phyloP scores from a whole-genome alignment of 176 grass and related monocot species.

The Musa itinerans region DNA sequence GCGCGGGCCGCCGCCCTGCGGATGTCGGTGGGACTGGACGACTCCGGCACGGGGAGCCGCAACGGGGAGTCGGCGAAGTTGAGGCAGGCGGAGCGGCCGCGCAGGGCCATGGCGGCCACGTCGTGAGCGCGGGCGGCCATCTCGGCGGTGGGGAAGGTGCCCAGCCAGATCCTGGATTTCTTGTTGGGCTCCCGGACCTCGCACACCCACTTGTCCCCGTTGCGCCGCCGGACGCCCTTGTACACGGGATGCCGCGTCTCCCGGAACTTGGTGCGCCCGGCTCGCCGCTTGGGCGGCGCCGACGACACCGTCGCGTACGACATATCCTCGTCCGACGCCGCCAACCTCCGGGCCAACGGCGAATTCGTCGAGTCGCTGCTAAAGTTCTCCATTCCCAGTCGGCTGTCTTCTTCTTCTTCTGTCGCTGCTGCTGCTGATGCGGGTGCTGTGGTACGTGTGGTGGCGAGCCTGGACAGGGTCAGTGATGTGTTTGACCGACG shows the following conservation, averaged over 20 bases:
- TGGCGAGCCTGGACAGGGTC: no score
- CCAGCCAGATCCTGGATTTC: background rate
- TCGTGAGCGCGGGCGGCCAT: background rate
- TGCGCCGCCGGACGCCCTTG: background rate
- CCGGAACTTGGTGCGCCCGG: constrained; percentile 84
- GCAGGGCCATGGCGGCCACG: background rate
- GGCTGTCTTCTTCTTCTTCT: no score
- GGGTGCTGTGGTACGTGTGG: no score
- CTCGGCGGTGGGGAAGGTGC: background rate
- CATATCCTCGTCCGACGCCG: constrained; percentile 9
- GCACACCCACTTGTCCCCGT: background rate
- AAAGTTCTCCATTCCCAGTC: background rate
- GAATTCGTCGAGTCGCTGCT: constrained; percentile 38
- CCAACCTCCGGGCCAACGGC: constrained; percentile 16
- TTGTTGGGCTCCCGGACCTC: background rate
- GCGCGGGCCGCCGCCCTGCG: constrained; percentile 39
- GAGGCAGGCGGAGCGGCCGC: background rate
- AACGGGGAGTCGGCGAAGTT: constrained; percentile 30
- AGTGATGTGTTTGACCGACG: background rate
- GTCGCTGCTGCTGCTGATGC: no score
- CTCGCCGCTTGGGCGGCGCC: constrained; percentile 65
- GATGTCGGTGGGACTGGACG: constrained; percentile 43
- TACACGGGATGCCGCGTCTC: constrained; percentile 37
- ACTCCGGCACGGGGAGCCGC: constrained; percentile 31
- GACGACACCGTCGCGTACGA: constrained; percentile 68